These are phyloP conservation scores for Eutrema salsugineum DNA, from an alignment of 441 rosid species.

Conservation along the genomic window DNA sequence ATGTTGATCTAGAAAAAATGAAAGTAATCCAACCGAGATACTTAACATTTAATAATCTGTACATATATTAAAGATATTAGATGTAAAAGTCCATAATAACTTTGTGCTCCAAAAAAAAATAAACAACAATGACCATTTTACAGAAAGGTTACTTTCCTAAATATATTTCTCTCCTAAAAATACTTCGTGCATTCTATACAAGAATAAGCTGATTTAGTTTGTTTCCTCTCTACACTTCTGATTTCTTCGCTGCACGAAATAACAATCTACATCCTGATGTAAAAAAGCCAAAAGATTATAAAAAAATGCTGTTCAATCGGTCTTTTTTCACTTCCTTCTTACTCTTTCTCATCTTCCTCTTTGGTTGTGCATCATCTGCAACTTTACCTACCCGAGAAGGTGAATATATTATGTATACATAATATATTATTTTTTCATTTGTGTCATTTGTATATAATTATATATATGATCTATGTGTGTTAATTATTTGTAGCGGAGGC, in stretches of 20 bases:
- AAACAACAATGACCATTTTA: not conserved
- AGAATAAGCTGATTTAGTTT: not conserved
- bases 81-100: not conserved
- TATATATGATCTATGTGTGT: not conserved
- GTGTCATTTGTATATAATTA: not conserved
- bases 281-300: not conserved
- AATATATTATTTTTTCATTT: not conserved
- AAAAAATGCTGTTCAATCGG: not conserved
- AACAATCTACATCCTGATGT: not conserved
- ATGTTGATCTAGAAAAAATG: not conserved
- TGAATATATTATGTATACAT: not conserved
- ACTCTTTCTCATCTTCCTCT: not conserved
- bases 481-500: conserved; percentile 33
- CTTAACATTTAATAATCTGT: not conserved
- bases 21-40: not conserved
- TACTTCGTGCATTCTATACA: not conserved
- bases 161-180: not conserved
- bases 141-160: not conserved
- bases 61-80: not conserved
- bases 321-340: conserved; percentile 2
- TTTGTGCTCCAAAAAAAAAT: not conserved
- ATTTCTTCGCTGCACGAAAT: not conserved
- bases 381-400: not conserved
- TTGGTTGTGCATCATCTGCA: conserved; percentile 13
- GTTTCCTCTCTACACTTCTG: not conserved